Evolutionary conservation across 495 filamentous ascomycete genomes (phyloP), one percentile per base, ranked within the genome.

Genomic region (Penicillium psychrofluorescens): DNA sequence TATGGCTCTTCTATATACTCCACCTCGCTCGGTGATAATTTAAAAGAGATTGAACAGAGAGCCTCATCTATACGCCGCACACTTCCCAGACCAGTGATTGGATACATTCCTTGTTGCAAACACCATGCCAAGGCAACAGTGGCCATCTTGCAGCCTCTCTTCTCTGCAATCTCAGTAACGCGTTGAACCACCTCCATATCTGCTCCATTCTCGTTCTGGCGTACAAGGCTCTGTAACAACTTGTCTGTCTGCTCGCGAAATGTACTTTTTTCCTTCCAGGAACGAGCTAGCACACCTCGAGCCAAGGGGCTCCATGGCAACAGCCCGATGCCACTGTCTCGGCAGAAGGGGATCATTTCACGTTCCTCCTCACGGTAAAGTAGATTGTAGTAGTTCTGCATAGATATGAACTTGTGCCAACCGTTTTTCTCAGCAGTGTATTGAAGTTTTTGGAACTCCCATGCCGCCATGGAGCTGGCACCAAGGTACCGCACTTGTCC

Each of bases 91-190:
- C 84, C 84, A 39, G 88, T 64, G 55, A 87, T 85, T 4, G 85
- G 83, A 37, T 68, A 74, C 63, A 36, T 74, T 58, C 31, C 66
- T 38, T 40, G 37, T 15, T 67, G 62, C 55, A 82, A 59, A 38
- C 78, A 75, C 84, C 85, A 89, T 11, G 83, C 84, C 34, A 85
- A 67, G 1, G 82, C 76, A 36, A 89, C 77, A 36, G 75, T 72
- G 2, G 77, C 75, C 71, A 90, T 87, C 41, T 50, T 72, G 33
- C 72, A 61, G 6, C 77, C 79, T 53, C 76, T 75, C 68, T 78
- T 86, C 49, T 79, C 73, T 11, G 83, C 79, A 16, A 89, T 40
- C 59, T 87, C 77, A 54, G 84, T 73, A n/a, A 85, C 76, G 8
- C 84, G 70, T 7, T 64, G 60, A 30, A 88, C 75, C 45, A 88